These are phyloP conservation scores for Erythrophleum fordii DNA, from an alignment of 306 rosid species.

Conservation along the genomic window DNA sequence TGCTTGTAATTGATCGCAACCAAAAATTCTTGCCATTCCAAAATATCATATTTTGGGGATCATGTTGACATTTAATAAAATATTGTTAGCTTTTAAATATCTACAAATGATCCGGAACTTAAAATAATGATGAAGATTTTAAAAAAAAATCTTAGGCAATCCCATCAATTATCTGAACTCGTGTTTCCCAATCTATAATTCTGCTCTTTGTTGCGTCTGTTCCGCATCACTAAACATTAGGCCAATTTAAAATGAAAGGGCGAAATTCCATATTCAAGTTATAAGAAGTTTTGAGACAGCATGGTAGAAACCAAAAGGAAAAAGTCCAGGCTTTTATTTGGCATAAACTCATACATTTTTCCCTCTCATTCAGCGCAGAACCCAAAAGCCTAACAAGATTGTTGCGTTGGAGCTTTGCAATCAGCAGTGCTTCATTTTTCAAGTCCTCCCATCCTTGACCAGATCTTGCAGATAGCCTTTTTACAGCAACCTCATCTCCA, in stretches of 20 bases:
- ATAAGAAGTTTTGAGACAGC: not conserved
- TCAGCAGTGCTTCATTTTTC: conserved; percentile 36
- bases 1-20: conserved; percentile 23
- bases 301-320: conserved; percentile 37
- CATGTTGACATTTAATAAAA: conserved; percentile 37
- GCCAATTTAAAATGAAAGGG: not conserved
- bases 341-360: conserved; percentile 42
- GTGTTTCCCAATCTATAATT: conserved; percentile 38
- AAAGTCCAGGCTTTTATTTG: conserved; percentile 42
- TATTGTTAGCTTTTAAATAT: conserved; percentile 39
- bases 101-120: conserved; percentile 38
- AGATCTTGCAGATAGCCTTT: conserved; percentile 39
- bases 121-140: conserved; percentile 40
- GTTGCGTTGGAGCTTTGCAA: conserved; percentile 47
- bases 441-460: conserved; percentile 51
- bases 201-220: conserved; percentile 22
- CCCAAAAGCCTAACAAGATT: conserved; percentile 45
- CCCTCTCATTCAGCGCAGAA: conserved; percentile 37
- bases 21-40: conserved; percentile 42
- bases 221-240: not conserved
- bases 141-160: conserved; percentile 40
- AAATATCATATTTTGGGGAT: conserved; percentile 47
- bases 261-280: not conserved
- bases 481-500: conserved; percentile 43
- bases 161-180: conserved; percentile 36